A percentile compares a stretch with the other conserved stretches of the same genome.
Conservation (phyloP, 2,329 filamentous ascomycete species). For the Zymoseptoria crescenta region DNA sequence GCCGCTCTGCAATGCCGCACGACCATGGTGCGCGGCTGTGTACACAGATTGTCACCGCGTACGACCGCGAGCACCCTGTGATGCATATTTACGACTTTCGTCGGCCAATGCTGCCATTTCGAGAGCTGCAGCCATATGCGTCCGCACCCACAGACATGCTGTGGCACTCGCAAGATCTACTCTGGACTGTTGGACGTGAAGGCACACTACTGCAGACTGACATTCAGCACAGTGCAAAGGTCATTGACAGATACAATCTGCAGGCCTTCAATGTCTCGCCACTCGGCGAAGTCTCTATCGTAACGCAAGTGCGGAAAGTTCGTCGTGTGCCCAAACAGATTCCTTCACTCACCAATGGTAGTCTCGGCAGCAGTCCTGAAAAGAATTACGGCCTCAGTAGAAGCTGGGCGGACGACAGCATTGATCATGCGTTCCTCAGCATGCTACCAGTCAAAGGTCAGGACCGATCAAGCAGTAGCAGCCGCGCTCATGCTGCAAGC, state of each 20-base stretch:
- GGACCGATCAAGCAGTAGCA: conserved; percentile 8
- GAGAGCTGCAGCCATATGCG: conserved; percentile 51
- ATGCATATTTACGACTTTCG: conserved; percentile 60
- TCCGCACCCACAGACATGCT: conserved; percentile 52
- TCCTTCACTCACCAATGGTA: conserved; percentile 8
- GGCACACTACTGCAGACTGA: conserved; percentile 57
- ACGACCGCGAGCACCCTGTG: conserved; percentile 53
- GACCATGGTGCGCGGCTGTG: conserved; percentile 50
- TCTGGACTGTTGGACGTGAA: conserved; percentile 57
- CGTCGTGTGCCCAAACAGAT: conserved; percentile 26
- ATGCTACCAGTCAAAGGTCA: conserved; percentile 23
- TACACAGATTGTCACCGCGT: conserved; percentile 55
- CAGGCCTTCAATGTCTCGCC: conserved; percentile 52
- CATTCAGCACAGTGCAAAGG: conserved; percentile 50
- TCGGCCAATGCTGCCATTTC: conserved; percentile 53
- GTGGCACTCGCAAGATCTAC: conserved; percentile 55
- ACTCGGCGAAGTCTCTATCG: conserved; percentile 48
- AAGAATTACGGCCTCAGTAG: conserved; percentile 24
- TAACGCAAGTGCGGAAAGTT: conserved; percentile 45
- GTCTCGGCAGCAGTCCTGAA: conserved; percentile 29
- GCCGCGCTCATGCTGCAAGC: conserved; percentile 9
- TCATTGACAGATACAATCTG: conserved; percentile 50
- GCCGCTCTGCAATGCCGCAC: conserved; percentile 45
- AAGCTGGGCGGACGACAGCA: conserved; percentile 48
- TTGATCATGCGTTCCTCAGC: conserved; percentile 49